phyloP scores from a whole-genome alignment of 495 filamentous ascomycete species.

The Penicillium bovifimosum region DNA sequence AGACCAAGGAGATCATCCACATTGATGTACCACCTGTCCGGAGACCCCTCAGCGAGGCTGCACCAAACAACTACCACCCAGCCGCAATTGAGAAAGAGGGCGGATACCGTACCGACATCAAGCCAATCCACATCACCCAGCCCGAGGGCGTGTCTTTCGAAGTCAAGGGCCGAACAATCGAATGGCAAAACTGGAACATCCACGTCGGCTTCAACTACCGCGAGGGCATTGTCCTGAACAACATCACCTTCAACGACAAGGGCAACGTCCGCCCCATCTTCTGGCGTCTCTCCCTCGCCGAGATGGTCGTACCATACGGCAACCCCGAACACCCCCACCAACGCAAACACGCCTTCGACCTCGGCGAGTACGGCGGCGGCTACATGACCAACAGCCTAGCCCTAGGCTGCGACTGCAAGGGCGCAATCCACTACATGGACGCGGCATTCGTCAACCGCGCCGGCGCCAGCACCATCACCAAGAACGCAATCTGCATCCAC shows the following conservation, averaged over 20 bases:
- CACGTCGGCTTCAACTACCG: constrained; percentile 95
- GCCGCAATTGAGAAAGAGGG: constrained; percentile 66
- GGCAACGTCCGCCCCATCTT: constrained; percentile 75
- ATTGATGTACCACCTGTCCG: constrained; percentile 84
- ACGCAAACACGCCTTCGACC: constrained; percentile 89
- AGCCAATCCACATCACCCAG: constrained; percentile 94
- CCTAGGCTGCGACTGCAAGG: constrained; percentile 93
- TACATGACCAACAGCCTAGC: constrained; percentile 94
- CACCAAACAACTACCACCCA: constrained; percentile 76
- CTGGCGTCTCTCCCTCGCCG: constrained; percentile 86
- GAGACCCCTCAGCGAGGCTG: constrained; percentile 66
- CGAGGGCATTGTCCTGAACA: constrained; percentile 88
- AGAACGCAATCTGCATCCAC: constrained; percentile 96
- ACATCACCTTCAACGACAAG: constrained; percentile 88
- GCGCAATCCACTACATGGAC: constrained; percentile 85
- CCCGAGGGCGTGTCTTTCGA: constrained; percentile 90
- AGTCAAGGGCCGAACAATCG: constrained; percentile 69
- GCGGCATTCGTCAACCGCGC: constrained; percentile 80
- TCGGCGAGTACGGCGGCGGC: constrained; percentile 89
- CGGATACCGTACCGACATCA: constrained; percentile 74
- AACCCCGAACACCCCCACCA: constrained; percentile 92
- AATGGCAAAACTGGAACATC: constrained; percentile 94
- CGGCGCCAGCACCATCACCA: constrained; percentile 71
- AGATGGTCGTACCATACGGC: constrained; percentile 97
- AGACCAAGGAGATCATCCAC: constrained; percentile 76